Percentiles rank a stretch among this genome's conserved stretches.
phyloP scores from a whole-genome alignment of 2,329 filamentous ascomycete genomes.

The Alternaria incomplexa region DNA sequence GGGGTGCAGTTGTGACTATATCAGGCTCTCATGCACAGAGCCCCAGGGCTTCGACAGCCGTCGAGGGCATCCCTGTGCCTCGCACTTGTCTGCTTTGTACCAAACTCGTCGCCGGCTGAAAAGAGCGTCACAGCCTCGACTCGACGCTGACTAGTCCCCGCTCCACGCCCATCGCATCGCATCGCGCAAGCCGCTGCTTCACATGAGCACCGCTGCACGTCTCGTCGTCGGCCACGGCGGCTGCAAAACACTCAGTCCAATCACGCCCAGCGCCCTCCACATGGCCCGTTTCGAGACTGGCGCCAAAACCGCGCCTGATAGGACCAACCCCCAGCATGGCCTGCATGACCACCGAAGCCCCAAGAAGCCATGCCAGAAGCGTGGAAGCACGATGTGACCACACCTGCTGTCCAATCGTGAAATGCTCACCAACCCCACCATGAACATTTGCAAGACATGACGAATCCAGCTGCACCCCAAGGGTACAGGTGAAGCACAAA shows the following conservation, averaged over 20 bases:
- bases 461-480: constrained; percentile 17
- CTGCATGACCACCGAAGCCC: constrained; percentile 4
- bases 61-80: constrained; percentile 4
- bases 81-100: not conserved
- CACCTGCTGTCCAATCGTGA: constrained; percentile 25
- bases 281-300: constrained; percentile 27
- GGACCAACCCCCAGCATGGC: constrained; percentile 12
- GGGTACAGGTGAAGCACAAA: not conserved
- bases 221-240: constrained; percentile 27
- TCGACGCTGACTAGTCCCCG: constrained; percentile 1
- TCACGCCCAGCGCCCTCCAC: constrained; percentile 22
- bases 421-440: constrained; percentile 23
- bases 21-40: constrained; percentile 13
- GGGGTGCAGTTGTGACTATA: constrained; percentile 16
- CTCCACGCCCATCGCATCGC: constrained; percentile 28
- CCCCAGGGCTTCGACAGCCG: constrained; percentile 1
- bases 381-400: constrained; percentile 18
- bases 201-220: constrained; percentile 25
- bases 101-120: not conserved
- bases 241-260: constrained; percentile 42
- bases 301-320: constrained; percentile 24
- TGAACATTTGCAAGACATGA: constrained; percentile 31
- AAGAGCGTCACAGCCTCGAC: constrained; percentile 7
- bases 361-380: not conserved
- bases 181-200: constrained; percentile 29